Conservation (phyloP, 169 alveolate species). For the Eimeria brunetti region DNA sequence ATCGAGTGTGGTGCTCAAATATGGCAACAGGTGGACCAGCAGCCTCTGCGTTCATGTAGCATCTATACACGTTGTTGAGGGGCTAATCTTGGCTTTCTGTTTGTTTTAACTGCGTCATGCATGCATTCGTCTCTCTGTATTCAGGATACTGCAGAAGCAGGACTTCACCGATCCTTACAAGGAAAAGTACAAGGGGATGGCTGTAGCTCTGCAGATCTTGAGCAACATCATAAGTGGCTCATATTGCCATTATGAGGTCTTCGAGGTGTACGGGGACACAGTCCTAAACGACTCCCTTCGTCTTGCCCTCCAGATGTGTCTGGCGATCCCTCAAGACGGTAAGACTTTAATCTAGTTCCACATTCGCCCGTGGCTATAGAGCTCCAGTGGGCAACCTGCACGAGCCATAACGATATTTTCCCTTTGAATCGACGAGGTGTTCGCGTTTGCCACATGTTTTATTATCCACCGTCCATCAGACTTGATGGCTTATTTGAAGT, state of each 20-base stretch:
- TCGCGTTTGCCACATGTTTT: neutral
- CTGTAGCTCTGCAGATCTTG: slow-evolving; percentile 91
- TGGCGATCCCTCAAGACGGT: slow-evolving; percentile 89
- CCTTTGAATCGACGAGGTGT: neutral
- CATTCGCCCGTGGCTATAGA: neutral
- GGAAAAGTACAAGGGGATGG: slow-evolving; percentile 95
- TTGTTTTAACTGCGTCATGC: neutral
- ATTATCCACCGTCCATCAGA: slow-evolving; percentile 32
- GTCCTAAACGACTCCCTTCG: slow-evolving; percentile 92
- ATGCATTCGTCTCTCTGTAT: neutral
- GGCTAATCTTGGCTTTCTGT: neutral
- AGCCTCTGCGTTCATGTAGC: neutral
- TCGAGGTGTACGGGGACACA: slow-evolving; percentile 95
- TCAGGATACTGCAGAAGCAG: slow-evolving; percentile 86
- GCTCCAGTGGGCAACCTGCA: neutral
- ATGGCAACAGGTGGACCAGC: slow-evolving; percentile 73
- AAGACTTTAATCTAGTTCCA: neutral
- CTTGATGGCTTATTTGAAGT: slow-evolving; percentile 79
- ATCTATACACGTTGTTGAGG: neutral
- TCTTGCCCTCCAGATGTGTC: slow-evolving; percentile 93
- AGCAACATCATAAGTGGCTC: slow-evolving; percentile 95
- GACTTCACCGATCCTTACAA: slow-evolving; percentile 91
- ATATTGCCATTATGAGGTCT: slow-evolving; percentile 95
- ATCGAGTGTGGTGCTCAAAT: slow-evolving; percentile 87
- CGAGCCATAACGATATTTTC: neutral